A percentile compares a stretch with the other conserved stretches of the same genome.
Conservation (phyloP, 768 basidiomycete genomes). For the Tremella yokohamensis region DNA sequence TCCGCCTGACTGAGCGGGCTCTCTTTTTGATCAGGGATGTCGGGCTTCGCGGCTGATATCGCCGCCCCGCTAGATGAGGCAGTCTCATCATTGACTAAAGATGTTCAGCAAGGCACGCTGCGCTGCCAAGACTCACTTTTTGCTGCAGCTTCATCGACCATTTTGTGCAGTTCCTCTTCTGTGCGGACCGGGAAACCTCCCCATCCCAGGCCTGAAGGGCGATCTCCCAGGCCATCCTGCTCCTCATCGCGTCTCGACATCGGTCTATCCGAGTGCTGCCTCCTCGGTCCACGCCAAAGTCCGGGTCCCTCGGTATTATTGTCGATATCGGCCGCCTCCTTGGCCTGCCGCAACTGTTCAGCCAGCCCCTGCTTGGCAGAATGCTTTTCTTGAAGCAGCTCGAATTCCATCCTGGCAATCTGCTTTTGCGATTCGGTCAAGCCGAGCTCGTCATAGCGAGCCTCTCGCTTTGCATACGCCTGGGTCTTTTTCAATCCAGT, state of each 20-base stretch:
- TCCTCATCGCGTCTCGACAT: no score
- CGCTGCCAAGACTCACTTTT: neutral
- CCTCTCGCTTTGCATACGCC: neutral
- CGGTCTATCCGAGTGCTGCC: neutral
- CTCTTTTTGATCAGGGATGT: no score
- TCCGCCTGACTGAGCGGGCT: no score
- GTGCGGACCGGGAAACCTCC: slow-evolving; percentile 28
- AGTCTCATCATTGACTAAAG: no score
- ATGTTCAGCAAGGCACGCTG: no score
- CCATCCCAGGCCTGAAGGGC: slow-evolving; percentile 19
- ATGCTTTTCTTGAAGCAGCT: neutral
- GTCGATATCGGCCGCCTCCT: slow-evolving; percentile 20
- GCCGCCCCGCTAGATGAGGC: no score
- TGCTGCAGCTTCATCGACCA: neutral
- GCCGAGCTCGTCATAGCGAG: neutral
- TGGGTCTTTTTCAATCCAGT: neutral
- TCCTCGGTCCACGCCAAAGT: slow-evolving; percentile 27
- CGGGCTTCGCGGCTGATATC: no score
- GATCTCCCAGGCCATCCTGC: no score
- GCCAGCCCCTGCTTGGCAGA: neutral
- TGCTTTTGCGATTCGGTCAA: neutral
- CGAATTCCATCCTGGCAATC: neutral
- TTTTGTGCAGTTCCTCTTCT: neutral
- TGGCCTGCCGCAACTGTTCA: neutral
- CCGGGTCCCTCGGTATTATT: slow-evolving; percentile 36